Base-by-base conservation (phyloP, 768 basidiomycete species). In the Lyophyllum semitale region DNA sequence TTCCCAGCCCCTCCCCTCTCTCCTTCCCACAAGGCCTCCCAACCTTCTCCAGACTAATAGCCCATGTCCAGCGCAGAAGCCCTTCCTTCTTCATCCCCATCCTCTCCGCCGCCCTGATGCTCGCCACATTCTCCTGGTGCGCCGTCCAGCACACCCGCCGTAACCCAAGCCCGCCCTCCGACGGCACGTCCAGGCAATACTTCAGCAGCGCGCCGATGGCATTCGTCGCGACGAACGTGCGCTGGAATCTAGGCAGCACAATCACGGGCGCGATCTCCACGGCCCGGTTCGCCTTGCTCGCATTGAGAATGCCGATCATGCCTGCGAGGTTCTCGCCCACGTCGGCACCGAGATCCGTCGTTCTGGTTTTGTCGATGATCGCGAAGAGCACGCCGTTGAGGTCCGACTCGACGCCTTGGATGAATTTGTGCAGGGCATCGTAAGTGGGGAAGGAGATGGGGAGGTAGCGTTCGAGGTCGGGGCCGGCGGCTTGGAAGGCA, bases 131-230 rank as follows among this genome's bases (percentile, higher is more conserved):
- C 13, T 38, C 47, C 25, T 65, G 55, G 33, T 77, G 69, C 18
- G 79, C 66, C 42, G 69, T 74, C 77, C 80, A 85, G 58, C 79
- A 77, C 3, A 82, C 74, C 9, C 82, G 68, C 13, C 81, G 68
- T 32, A 84, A 63, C 0, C 76, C 73, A 3, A 83, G 64, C 1
- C 76, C 77, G n/a, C 68, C 65, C 1, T 67, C 63, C 12, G 53
- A 57, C 1, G 71, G 73, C 7, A 62, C 33, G 56, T 71, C 55
- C 40, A 70, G 43, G 47, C 71, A 63, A 43, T 71, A 70, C 9
- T 59, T 46, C 37, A 84, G 56, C 18, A 75, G 54, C 8, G 71
- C 47, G 4, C 69, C 71, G 25, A 71, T 55, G 8, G 69, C 66
- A 33, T 74, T 68, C 25, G 78, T 73, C n/a, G 74, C 70, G 8